Base-by-base conservation (phyloP, 257 asterid species). In the Nicotiana otophora region DNA sequence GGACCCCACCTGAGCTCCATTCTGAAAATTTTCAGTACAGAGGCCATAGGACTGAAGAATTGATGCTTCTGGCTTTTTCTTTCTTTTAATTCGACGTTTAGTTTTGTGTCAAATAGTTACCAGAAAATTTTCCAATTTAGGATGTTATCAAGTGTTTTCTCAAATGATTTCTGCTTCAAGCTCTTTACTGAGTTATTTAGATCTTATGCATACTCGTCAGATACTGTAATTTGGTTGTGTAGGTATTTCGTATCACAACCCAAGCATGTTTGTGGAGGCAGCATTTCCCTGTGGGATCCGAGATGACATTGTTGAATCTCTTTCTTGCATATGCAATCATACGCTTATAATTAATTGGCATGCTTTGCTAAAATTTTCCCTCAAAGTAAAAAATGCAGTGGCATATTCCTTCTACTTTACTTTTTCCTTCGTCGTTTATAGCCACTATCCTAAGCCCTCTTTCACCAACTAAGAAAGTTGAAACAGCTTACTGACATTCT, bases 31-130 rank as follows among this genome's bases (percentile, higher is more conserved):
- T 74, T 48, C 33, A 72, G 20, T 28, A 46, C 36, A 20, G 36
- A 72, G 78, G 79, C 79, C 61, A 48, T 74, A 23, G 61, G 5
- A 15, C 57, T 74, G 80, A 74, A 26, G 80, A 72, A 48, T 74
- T 26, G 42, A 14, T 74, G 42, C 80, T 74, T 48, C 80, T 74
- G 62, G 39, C 20, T 46, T 46, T 48, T 74, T 48, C 16, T 74
- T 74, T 74, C 8, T 74, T 74, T 14, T 39, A 16, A 74, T 12
- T 46, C 3, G 1, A 26, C 2, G 0, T 60, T 48, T 15, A 48
- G 26, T 74, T 74, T 48, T 26, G 19, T 48, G 4, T 74, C 62
- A 46, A 48, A 51, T 12, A 42, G 60, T 48, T 48, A 48, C 62
- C 42, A 48, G 58, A 72, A 70, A 31, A 23, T 23, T 6, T 26